phyloP scores from a whole-genome alignment of 2,329 filamentous ascomycete genomes.

The Chrysoporthe puriensis region DNA sequence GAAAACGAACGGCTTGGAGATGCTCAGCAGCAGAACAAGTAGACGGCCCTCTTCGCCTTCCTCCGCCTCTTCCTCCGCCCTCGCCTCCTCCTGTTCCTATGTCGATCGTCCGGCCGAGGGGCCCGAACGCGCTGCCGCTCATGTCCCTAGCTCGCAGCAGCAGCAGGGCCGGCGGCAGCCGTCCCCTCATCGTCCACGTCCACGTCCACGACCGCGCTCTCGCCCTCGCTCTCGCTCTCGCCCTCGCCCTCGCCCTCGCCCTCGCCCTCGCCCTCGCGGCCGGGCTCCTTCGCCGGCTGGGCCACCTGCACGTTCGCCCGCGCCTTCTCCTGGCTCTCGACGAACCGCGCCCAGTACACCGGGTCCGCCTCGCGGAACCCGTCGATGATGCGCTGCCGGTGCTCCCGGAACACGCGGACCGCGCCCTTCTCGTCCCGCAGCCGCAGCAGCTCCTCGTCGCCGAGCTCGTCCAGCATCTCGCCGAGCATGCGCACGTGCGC shows the following conservation, averaged over 20 bases:
- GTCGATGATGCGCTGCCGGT: constrained; percentile 54
- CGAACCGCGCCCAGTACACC: constrained; percentile 66
- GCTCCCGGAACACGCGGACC: constrained; percentile 63
- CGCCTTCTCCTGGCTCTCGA: constrained; percentile 64
- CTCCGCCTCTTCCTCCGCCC: background rate
- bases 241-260: background rate
- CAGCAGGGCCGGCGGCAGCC: constrained; percentile 16
- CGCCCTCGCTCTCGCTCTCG: background rate
- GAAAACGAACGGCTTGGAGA: background rate
- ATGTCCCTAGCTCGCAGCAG: constrained; percentile 13
- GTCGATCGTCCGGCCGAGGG: background rate
- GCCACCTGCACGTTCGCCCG: constrained; percentile 53
- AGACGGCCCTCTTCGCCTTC: background rate
- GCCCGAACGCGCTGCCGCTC: background rate
- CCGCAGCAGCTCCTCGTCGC: constrained; percentile 59
- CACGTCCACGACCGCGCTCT: constrained; percentile 1
- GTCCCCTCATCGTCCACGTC: constrained; percentile 4
- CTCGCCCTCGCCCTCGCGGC: background rate
- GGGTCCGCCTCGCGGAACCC: constrained; percentile 64
- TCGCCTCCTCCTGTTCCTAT: background rate
- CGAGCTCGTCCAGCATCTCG: constrained; percentile 66
- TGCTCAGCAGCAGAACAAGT: constrained; percentile 1
- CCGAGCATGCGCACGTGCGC: constrained; percentile 57
- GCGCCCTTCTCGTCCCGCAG: constrained; percentile 62
- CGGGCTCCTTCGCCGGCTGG: constrained; percentile 19